These are phyloP conservation scores for Aspergillus novoparasiticus DNA, from an alignment of 2,329 filamentous ascomycete species.

Conservation along the genomic window DNA sequence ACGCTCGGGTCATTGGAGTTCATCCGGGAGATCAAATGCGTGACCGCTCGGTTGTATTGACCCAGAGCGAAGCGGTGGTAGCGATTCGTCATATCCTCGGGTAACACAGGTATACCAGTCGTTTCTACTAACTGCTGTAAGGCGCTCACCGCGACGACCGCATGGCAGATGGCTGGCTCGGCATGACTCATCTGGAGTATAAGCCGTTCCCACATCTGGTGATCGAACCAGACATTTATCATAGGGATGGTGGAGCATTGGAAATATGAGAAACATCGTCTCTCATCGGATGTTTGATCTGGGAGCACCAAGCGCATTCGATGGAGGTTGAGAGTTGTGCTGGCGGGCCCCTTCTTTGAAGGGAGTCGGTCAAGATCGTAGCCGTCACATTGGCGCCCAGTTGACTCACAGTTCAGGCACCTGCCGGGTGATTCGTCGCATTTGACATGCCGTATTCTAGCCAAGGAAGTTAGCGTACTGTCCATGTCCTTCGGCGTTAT, in stretches of 20 bases:
- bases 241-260: constrained; percentile 17
- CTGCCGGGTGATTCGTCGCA: constrained; percentile 37
- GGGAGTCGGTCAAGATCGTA: constrained; percentile 28
- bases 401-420: constrained; percentile 39
- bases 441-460: constrained; percentile 14
- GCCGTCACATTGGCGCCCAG: constrained; percentile 43
- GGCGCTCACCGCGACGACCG: constrained; percentile 9
- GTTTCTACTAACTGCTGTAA: constrained; percentile 6
- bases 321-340: not conserved
- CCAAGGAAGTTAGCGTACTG: too few species aligned
- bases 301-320: not conserved
- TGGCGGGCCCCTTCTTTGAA: not conserved
- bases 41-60: constrained; percentile 6
- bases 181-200: constrained; percentile 4
- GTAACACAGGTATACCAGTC: constrained; percentile 1
- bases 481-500: too few species aligned
- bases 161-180: constrained; percentile 14
- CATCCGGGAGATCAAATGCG: constrained; percentile 3
- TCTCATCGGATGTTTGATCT: constrained; percentile 18
- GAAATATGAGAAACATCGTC: constrained; percentile 24
- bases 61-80: constrained; percentile 15
- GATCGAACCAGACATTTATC: constrained; percentile 18
- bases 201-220: constrained; percentile 12
- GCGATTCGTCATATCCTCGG: constrained; percentile 7
- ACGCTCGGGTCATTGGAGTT: constrained; percentile 13